These are phyloP conservation scores for Amanita subjunquillea DNA, from an alignment of 768 basidiomycete species.

Conservation along the genomic window DNA sequence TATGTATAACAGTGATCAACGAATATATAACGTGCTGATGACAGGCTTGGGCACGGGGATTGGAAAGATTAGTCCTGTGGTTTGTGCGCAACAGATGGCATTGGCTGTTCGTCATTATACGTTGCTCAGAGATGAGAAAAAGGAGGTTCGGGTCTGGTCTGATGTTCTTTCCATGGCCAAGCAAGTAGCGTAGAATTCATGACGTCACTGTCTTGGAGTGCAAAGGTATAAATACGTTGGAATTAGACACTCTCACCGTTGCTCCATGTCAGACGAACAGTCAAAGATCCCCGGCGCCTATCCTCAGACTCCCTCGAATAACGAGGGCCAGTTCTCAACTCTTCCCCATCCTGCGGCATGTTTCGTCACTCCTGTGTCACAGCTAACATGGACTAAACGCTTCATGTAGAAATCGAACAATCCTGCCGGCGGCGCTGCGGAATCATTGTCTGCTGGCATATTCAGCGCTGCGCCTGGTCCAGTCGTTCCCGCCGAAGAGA, in stretches of 20 bases:
- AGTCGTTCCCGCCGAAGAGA: conserved; percentile 33
- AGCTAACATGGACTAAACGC: neutral
- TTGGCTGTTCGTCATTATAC: conserved; percentile 8
- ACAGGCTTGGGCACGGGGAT: conserved; percentile 10
- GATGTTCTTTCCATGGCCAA: neutral
- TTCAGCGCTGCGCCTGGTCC: conserved; percentile 42
- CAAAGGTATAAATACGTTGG: no score
- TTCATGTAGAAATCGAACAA: conserved; percentile 46
- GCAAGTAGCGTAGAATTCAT: neutral
- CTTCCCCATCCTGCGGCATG: conserved; percentile 56
- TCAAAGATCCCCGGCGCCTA: neutral
- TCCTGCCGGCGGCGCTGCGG: conserved; percentile 20
- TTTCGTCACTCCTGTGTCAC: neutral
- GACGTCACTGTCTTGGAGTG: neutral
- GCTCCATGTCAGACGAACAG: neutral
- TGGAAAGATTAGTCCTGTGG: conserved; percentile 2
- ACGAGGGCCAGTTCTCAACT: conserved; percentile 37
- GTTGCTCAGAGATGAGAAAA: neutral
- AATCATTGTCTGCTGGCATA: conserved; percentile 18
- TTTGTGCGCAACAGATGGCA: conserved; percentile 10
- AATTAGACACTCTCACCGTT: no score
- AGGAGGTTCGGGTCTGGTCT: neutral
- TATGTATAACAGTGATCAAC: neutral
- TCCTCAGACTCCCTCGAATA: conserved; percentile 1
- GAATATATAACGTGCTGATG: conserved; percentile 7